These are phyloP conservation scores for Dactylellina parvicollis DNA, from an alignment of 2,329 filamentous ascomycete genomes.

Conservation along the genomic window DNA sequence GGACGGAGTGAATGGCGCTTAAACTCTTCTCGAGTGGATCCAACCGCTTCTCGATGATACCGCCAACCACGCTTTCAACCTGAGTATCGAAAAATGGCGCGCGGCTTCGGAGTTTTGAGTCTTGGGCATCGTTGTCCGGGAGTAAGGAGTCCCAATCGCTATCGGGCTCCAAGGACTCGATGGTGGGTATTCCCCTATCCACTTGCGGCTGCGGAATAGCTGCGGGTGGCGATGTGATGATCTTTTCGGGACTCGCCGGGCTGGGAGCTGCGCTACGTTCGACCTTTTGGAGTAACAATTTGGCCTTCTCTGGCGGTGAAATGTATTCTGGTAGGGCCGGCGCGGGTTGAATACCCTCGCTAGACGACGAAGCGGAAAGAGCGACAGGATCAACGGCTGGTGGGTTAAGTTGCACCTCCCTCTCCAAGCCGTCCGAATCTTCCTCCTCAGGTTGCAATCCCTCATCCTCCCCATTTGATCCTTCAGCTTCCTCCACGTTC, in stretches of 20 bases:
- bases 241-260: conserved; percentile 63
- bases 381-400: conserved; percentile 27
- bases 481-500: conserved; percentile 12
- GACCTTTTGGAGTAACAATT: conserved; percentile 20
- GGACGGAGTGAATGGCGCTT: conserved; percentile 75
- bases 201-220: conserved; percentile 48
- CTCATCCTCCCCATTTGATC: conserved; percentile 36
- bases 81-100: conserved; percentile 90
- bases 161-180: conserved; percentile 72
- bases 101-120: conserved; percentile 81
- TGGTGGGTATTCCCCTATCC: conserved; percentile 69
- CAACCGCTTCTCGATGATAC: conserved; percentile 78
- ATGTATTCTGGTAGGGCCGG: conserved; percentile 45
- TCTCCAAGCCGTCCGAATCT: conserved; percentile 43
- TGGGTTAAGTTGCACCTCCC: conserved; percentile 45
- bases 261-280: conserved; percentile 41
- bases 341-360: conserved; percentile 47
- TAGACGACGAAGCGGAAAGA: conserved; percentile 31
- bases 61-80: conserved; percentile 85
- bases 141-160: conserved; percentile 95
- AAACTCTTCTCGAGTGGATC: conserved; percentile 84
- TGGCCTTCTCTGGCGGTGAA: conserved; percentile 42
- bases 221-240: conserved; percentile 8
- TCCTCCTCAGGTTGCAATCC: conserved; percentile 39
- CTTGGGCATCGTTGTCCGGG: conserved; percentile 74